These are phyloP conservation scores for Pseudopediastrum boryanum DNA, from an alignment of 139 green algal species.

Conservation along the genomic window DNA sequence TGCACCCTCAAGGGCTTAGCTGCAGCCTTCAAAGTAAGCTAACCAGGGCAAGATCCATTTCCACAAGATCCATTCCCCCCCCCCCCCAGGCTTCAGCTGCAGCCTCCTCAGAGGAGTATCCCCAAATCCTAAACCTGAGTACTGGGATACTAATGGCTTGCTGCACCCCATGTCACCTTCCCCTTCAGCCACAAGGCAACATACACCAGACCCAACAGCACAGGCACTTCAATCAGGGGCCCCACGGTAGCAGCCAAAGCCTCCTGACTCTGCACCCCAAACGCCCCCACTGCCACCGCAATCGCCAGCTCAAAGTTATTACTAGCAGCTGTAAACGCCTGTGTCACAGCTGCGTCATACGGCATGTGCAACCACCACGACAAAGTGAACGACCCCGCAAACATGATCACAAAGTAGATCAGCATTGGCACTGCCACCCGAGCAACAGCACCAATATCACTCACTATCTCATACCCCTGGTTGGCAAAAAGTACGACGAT, in stretches of 20 bases:
- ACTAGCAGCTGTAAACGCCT: constrained; percentile 40
- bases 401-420: constrained; percentile 62
- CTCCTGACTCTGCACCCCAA: constrained; percentile 49
- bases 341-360: constrained; percentile 31
- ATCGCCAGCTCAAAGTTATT: constrained; percentile 67
- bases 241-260: constrained; percentile 56
- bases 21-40: no score
- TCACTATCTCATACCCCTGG: constrained; percentile 42
- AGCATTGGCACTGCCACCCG: constrained; percentile 55
- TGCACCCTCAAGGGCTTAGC: no score
- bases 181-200: constrained; percentile 52
- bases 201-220: constrained; percentile 57
- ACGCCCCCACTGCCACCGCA: constrained; percentile 55
- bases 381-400: constrained; percentile 33
- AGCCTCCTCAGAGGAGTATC: no score
- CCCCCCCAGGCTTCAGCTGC: no score
- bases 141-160: no score
- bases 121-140: no score
- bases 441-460: constrained; percentile 44
- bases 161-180: no score
- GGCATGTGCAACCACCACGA: constrained; percentile 16
- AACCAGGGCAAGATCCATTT: no score
- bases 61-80: no score
- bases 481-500: constrained; percentile 59
- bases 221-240: constrained; percentile 62